Conservation (phyloP, 371 early-diverging fungal genomes). For the Mucor circinelloides region DNA sequence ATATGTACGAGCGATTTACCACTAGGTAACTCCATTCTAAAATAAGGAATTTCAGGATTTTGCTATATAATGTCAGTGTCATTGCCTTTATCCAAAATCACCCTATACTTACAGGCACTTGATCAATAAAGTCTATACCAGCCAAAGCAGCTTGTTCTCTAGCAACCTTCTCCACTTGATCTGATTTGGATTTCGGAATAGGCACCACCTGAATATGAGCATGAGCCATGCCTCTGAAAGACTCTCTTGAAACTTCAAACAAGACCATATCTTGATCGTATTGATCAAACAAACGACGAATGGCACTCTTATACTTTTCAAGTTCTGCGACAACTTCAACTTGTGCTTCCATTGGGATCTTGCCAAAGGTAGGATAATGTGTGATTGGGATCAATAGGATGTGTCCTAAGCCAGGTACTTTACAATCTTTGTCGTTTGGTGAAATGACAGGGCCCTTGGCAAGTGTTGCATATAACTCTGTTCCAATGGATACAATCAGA, state of each 20-base stretch:
- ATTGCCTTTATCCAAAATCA: not conserved
- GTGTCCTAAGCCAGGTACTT: constrained; percentile 74
- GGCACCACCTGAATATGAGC: constrained; percentile 70
- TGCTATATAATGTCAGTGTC: constrained; percentile 14
- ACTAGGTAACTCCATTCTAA: constrained; percentile 69
- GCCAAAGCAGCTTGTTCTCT: constrained; percentile 39
- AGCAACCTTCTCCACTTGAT: constrained; percentile 34
- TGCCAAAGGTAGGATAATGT: constrained; percentile 62
- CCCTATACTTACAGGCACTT: constrained; percentile 45
- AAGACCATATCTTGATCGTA: constrained; percentile 62
- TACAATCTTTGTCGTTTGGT: constrained; percentile 13
- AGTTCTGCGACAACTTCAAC: constrained; percentile 55
- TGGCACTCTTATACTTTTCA: constrained; percentile 57
- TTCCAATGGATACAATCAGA: constrained; percentile 75
- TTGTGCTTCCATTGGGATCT: constrained; percentile 46
- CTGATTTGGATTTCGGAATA: constrained; percentile 39
- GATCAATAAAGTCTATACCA: constrained; percentile 38
- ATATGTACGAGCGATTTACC: constrained; percentile 49
- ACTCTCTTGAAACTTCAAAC: constrained; percentile 70
- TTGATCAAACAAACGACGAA: constrained; percentile 48
- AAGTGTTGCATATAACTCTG: constrained; percentile 71
- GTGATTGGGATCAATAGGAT: constrained; percentile 73
- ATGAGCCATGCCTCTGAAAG: constrained; percentile 51
- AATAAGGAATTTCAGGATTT: constrained; percentile 48
- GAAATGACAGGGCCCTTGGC: constrained; percentile 75